phyloP scores from a whole-genome alignment of 192 early-diverging fungal genomes.

The Entomortierella chlamydospora region DNA sequence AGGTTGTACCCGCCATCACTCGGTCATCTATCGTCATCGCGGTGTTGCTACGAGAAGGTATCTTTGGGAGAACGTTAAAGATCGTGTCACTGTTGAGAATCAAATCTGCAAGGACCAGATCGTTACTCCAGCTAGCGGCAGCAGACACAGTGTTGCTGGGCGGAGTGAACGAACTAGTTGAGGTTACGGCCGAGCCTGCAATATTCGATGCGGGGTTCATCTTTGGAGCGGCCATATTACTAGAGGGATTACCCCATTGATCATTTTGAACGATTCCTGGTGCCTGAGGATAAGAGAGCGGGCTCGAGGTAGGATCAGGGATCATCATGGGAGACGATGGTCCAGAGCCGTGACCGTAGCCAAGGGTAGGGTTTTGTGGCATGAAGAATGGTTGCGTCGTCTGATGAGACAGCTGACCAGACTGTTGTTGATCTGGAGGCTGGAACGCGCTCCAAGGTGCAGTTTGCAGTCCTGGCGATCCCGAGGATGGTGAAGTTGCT shows the following conservation, averaged over 20 bases:
- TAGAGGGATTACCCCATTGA: not conserved
- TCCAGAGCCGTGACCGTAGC: slow-evolving; percentile 6
- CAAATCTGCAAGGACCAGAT: slow-evolving; percentile 39
- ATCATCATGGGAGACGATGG: slow-evolving; percentile 5
- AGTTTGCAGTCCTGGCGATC: not conserved
- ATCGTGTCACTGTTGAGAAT: slow-evolving; percentile 40
- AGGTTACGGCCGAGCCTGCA: not conserved
- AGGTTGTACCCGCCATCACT: not conserved
- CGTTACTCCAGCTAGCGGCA: slow-evolving; percentile 49
- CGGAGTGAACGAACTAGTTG: slow-evolving; percentile 2
- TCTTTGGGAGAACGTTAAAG: slow-evolving; percentile 45
- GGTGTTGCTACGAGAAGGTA: slow-evolving; percentile 25
- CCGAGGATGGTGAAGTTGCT: not conserved
- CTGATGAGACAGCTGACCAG: not conserved
- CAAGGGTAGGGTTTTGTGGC: slow-evolving; percentile 7
- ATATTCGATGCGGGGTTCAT: not conserved
- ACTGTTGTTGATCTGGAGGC: not conserved
- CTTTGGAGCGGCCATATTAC: not conserved
- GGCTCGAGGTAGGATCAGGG: not conserved
- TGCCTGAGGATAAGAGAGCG: not conserved
- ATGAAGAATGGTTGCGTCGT: not conserved
- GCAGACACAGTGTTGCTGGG: slow-evolving; percentile 25
- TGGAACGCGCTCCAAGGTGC: not conserved
- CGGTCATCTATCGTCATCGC: slow-evolving; percentile 18
- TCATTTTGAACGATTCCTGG: not conserved